Evolutionary conservation across 441 rosid genomes (phyloP), one percentile per base, ranked within the genome.

Genomic region (Pelargonium cotyledonis): DNA sequence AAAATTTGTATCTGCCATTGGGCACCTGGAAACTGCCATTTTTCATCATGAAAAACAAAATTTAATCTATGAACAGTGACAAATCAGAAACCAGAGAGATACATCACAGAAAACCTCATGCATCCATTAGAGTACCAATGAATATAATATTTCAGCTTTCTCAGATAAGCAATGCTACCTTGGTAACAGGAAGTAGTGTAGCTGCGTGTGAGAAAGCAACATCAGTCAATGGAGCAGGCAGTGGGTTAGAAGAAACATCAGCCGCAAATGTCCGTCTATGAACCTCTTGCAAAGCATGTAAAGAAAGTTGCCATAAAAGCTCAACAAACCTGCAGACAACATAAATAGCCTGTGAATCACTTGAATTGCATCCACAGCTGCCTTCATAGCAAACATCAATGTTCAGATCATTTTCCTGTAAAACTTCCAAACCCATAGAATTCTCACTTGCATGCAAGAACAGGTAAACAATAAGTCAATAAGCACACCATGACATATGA

Each of bases 171-270:
- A 23, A 29, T 0, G 73, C 64, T 78, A 95, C 99, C 95, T 89
- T 95, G 18, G 99, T 92, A 53, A 95, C 90, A 14, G 98, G 98
- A 80, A 95, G 97, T 67, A 95, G 80, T 12, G 99, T 87, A 74
- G 99, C 95, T 70, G 99, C 98, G 81, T 95, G 98, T 70, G 97
- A 92, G 80, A 92, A 95, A 26, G 99, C 92, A 41, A 95, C 98
- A 72, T 92, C 99, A 14, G 99, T 95, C 46, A 95, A 79, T 19
- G 98, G 86, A 75, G 95, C 91, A 76, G 99, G 99, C 58, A 95
- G 72, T 4, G 98, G 97, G 70, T 86, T 92, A 66, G 96, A 86
- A 70, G 88, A 88, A 19, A 88, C 88, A 83, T 95, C 99, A 66
- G 85, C 81, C 38, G 96, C 79, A 84, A 95, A 95, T 19, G 95